Conservation (phyloP, 371 early-diverging fungal genomes). For the Actinomortierella wolfii region DNA sequence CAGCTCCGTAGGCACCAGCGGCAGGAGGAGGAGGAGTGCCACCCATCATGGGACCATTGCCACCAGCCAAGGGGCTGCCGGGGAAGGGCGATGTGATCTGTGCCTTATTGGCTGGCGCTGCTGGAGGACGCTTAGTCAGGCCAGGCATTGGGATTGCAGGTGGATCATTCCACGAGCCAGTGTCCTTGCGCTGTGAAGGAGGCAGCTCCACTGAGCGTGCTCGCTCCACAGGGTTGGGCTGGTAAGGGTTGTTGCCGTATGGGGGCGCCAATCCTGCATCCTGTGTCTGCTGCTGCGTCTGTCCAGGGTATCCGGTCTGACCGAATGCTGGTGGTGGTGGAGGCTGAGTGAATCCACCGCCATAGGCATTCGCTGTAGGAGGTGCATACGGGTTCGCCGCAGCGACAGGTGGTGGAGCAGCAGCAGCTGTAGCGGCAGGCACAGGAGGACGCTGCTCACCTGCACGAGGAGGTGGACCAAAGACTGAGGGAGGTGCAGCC, state of each 20-base stretch:
- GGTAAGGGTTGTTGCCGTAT: conserved; percentile 38
- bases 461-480: conserved; percentile 35
- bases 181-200: conserved; percentile 47
- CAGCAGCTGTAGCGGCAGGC: conserved; percentile 16
- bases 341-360: conserved; percentile 29
- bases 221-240: conserved; percentile 35
- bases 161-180: conserved; percentile 65
- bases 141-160: conserved; percentile 42
- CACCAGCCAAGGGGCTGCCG: conserved; percentile 26
- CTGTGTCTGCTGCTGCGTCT: conserved; percentile 5
- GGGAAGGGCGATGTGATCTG: conserved; percentile 48
- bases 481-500: conserved; percentile 12
- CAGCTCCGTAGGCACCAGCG: conserved; percentile 22
- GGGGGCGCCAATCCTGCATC: conserved; percentile 25
- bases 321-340: conserved; percentile 32
- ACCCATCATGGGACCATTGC: conserved; percentile 13
- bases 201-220: conserved; percentile 39
- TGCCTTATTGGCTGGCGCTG: conserved; percentile 22
- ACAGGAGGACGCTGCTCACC: conserved; percentile 36
- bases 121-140: conserved; percentile 20
- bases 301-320: conserved; percentile 26
- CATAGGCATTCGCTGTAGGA: conserved; percentile 9
- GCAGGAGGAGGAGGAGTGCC: conserved; percentile 39
- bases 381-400: conserved; percentile 26
- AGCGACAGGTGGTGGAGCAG: not conserved